Evolutionary conservation across 2,329 filamentous ascomycete genomes (phyloP), one percentile per base, ranked within the genome.

Genomic region (Sporothrix brasiliensis): DNA sequence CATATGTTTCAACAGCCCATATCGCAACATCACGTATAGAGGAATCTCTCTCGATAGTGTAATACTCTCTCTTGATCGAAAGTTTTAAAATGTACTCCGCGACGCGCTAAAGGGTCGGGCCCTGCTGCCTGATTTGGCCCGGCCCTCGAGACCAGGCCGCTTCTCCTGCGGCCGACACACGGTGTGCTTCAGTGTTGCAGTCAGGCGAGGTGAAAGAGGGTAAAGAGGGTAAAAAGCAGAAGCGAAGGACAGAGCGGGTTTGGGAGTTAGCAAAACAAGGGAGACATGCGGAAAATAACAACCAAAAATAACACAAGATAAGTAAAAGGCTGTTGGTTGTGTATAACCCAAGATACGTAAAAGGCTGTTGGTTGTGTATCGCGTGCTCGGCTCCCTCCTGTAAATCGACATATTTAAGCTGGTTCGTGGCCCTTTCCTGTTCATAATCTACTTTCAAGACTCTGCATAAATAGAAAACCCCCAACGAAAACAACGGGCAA

Each of bases 81-180:
- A 60, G 34, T 13, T 60, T 41, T n/a, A 3, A 41, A 21, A 34
- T 9, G n/a, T n/a, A n/a, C 39, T 27, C 52, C 56, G 41, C 19
- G 19, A 19, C 34, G 10, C 44, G 34, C 56, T 61, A 11, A 4
- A 41, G 34, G n/a, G 56, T 16, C 56, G n/a, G 34, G 10, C 19
- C n/a, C 3, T 19, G 56, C 41, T 61, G 53, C 54, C 16, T 39
- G 58, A 63, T 13, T 63, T 63, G 39, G 58, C 39, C 58, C 58
- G 39, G 39, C 39, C 58, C 58, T 21, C 21, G 10, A 47, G 21
- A 7, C 54, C 41, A 16, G 68, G 68, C 47, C 68, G 13, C 30
- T 5, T 52, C 10, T 54, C 14, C 16, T 6, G 68, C 49, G 58
- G 58, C 68, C 68, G 49, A 47, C 58, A 21, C n/a, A 58, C 53